Evolutionary conservation across 1,139 yeast genomes (phyloP).

Genomic region (Hyphopichia wangnamkhiaoensis): DNA sequence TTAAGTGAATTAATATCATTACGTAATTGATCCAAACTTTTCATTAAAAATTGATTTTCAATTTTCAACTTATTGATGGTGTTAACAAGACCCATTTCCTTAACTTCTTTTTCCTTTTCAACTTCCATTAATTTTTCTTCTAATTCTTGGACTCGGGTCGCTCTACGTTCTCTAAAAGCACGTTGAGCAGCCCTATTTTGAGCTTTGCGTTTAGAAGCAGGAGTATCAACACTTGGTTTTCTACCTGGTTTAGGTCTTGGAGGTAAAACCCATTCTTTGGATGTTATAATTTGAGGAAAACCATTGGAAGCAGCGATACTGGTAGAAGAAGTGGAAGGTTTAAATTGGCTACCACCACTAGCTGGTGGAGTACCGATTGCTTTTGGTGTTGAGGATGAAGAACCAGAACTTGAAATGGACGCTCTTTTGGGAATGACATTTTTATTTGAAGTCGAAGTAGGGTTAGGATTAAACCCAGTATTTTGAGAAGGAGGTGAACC

Average conservation of each 20-base stretch:
- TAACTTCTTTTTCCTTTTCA: slow-evolving; percentile 62
- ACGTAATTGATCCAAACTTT: slow-evolving; percentile 39
- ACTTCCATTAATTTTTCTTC: slow-evolving; percentile 55
- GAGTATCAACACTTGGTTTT: slow-evolving; percentile 76
- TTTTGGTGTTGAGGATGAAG: background rate
- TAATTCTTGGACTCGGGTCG: slow-evolving; percentile 55
- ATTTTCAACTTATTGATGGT: slow-evolving; percentile 43
- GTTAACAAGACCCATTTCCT: slow-evolving; percentile 61
- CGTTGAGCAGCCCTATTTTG: slow-evolving; percentile 96
- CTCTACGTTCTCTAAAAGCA: slow-evolving; percentile 83
- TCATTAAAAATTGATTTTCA: slow-evolving; percentile 40
- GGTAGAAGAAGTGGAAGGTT: slow-evolving; percentile 8
- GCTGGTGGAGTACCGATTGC: slow-evolving; percentile 1
- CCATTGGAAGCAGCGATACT: slow-evolving; percentile 1
- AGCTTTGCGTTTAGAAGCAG: slow-evolving; percentile 79
- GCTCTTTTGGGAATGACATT: background rate
- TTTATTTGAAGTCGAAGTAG: too few relatives aligned
- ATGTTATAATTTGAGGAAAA: slow-evolving; percentile 55
- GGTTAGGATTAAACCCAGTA: too few relatives aligned
- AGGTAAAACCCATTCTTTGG: slow-evolving; percentile 90
- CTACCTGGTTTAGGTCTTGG: slow-evolving; percentile 92
- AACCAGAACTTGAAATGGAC: slow-evolving; percentile 1
- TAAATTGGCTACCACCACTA: too few relatives aligned
- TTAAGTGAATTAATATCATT: slow-evolving; percentile 22
- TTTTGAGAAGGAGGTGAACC: slow-evolving; percentile 23